phyloP scores from a whole-genome alignment of 2,329 filamentous ascomycete genomes.

The Cordyceps javanica region DNA sequence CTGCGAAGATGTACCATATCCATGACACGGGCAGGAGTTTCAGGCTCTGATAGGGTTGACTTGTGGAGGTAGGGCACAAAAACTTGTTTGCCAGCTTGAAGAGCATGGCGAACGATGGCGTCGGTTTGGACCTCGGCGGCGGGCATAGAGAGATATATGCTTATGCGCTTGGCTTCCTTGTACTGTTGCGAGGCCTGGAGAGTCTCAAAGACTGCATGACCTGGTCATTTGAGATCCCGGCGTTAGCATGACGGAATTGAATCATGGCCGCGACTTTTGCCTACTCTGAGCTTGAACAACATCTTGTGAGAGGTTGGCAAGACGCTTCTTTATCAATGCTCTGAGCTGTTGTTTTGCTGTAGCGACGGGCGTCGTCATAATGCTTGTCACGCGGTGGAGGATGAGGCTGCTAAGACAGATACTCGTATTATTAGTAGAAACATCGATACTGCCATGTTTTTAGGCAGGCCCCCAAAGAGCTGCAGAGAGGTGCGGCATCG shows the following conservation, averaged over 20 bases:
- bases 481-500: not conserved
- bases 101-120: conserved; percentile 72
- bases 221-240: conserved; percentile 25
- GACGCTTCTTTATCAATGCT: conserved; percentile 58
- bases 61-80: conserved; percentile 87
- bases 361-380: conserved; percentile 50
- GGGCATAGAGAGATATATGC: conserved; percentile 92
- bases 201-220: conserved; percentile 55
- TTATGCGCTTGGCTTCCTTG: conserved; percentile 65
- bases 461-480: too few species aligned
- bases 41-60: conserved; percentile 37
- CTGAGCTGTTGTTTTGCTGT: conserved; percentile 73
- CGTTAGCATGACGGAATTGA: not conserved
- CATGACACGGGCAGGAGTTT: conserved; percentile 67
- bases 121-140: conserved; percentile 78
- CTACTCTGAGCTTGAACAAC: conserved; percentile 65
- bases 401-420: not conserved
- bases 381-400: not conserved
- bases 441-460: too few species aligned
- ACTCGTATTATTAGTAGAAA: too few species aligned
- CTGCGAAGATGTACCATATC: conserved; percentile 82
- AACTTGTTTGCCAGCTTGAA: conserved; percentile 72
- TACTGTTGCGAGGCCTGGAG: conserved; percentile 69
- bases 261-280: conserved; percentile 22
- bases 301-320: conserved; percentile 56